These are phyloP conservation scores for Arthrobotrys sinensis DNA, from an alignment of 2,329 filamentous ascomycete genomes.

Conservation along the genomic window DNA sequence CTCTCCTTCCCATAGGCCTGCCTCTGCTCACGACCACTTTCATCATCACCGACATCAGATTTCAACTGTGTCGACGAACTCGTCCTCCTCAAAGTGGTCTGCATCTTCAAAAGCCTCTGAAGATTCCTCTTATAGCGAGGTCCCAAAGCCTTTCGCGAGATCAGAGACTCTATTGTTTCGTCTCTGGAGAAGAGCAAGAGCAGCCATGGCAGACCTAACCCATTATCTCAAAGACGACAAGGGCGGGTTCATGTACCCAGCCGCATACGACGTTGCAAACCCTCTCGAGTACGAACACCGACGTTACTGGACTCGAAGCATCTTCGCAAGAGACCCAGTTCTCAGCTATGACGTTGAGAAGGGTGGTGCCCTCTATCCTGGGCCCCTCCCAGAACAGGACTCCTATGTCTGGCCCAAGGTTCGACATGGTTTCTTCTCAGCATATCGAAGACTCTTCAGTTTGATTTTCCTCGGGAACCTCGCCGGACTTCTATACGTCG, in stretches of 20 bases:
- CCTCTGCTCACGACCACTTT: background rate
- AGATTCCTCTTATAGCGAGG: background rate
- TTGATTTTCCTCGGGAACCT: conserved; percentile 68
- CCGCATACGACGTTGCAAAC: conserved; percentile 30
- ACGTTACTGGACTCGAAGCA: conserved; percentile 47
- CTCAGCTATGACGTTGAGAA: conserved; percentile 55
- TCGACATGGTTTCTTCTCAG: conserved; percentile 68
- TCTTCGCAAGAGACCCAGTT: conserved; percentile 47
- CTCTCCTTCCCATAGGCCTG: background rate
- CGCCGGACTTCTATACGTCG: conserved; percentile 54
- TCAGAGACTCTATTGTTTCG: background rate
- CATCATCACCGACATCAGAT: background rate
- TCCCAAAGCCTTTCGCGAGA: background rate
- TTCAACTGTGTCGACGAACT: background rate
- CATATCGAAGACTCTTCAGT: conserved; percentile 69
- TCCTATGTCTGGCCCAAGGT: conserved; percentile 68
- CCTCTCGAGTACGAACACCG: conserved; percentile 49
- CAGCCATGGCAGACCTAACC: conserved; percentile 20
- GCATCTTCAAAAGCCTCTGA: background rate
- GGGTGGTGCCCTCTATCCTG: conserved; percentile 30
- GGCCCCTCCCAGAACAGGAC: conserved; percentile 34
- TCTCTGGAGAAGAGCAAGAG: conserved; percentile 13
- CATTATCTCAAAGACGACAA: conserved; percentile 46
- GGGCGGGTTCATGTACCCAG: conserved; percentile 35
- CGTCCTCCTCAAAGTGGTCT: background rate